Percentiles rank a stretch among this genome's conserved stretches.
These are phyloP conservation scores for Didymella glomerata DNA, from an alignment of 2,329 filamentous ascomycete species.

Conservation along the genomic window DNA sequence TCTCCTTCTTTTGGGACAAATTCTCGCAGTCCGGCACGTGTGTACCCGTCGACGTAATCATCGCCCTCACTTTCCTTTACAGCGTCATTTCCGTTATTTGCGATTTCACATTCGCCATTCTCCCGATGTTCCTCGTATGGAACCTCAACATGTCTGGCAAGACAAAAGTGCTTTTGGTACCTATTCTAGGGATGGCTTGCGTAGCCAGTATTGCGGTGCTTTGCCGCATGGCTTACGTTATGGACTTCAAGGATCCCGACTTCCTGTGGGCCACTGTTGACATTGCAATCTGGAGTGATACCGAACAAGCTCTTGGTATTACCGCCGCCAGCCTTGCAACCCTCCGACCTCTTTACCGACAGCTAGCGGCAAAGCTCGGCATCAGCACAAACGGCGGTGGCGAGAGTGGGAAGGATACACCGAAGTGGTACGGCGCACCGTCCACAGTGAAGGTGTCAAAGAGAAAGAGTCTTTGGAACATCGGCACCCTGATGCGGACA, in stretches of 20 bases:
- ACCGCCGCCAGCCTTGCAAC: conserved; percentile 50
- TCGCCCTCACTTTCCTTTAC: conserved; percentile 57
- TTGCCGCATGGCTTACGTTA: conserved; percentile 47
- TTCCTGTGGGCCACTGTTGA: conserved; percentile 50
- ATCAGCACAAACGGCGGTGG: conserved; percentile 28
- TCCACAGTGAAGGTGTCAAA: conserved; percentile 27
- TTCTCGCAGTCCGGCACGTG: conserved; percentile 52
- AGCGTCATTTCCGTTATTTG: conserved; percentile 56
- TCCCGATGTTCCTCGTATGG: conserved; percentile 63
- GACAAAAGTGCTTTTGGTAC: conserved; percentile 58
- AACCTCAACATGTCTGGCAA: conserved; percentile 58
- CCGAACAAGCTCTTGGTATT: conserved; percentile 50
- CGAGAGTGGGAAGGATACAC: conserved; percentile 26
- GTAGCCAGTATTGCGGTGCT: conserved; percentile 53
- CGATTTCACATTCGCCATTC: conserved; percentile 60
- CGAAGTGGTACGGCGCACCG: conserved; percentile 29
- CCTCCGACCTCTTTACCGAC: conserved; percentile 48
- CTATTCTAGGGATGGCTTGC: conserved; percentile 61
- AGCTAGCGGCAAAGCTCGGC: conserved; percentile 33
- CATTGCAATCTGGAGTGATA: conserved; percentile 50
- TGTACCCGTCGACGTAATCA: conserved; percentile 52
- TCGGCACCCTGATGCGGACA: conserved; percentile 37
- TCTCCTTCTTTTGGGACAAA: conserved; percentile 60
- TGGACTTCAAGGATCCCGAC: conserved; percentile 46
- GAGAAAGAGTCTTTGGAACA: conserved; percentile 32